Evolutionary conservation across 225 moss, liverwort and hornwort genomes (phyloP).

Genomic region (Asterella californica): DNA sequence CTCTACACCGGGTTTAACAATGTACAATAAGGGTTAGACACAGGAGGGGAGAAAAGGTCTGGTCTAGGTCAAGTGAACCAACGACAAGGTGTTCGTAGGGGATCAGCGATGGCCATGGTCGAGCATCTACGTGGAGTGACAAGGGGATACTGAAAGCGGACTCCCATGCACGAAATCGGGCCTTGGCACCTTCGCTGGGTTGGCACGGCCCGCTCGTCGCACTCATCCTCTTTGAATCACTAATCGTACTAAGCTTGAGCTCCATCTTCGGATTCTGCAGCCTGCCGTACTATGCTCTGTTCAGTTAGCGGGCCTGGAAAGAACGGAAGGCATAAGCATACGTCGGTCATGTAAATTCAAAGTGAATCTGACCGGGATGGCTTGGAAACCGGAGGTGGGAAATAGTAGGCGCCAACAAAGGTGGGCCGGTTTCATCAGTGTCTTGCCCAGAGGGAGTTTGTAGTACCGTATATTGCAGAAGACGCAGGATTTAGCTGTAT

Average conservation of each 20-base stretch:
- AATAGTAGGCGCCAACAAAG: background rate
- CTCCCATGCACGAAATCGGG: background rate
- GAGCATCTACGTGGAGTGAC: background rate
- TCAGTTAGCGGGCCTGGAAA: background rate
- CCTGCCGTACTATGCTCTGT: background rate
- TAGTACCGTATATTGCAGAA: background rate
- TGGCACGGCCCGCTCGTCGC: background rate
- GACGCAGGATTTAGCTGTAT: background rate
- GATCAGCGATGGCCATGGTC: background rate
- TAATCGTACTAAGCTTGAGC: no score
- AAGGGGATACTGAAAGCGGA: background rate
- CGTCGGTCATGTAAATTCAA: background rate
- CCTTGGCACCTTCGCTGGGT: background rate
- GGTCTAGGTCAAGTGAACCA: no score
- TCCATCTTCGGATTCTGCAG: background rate
- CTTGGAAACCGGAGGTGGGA: background rate
- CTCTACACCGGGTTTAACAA: no score
- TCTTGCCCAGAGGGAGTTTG: background rate
- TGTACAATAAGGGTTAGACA: no score
- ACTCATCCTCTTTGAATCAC: background rate
- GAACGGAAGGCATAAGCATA: no score
- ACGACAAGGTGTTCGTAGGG: background rate
- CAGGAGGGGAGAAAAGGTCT: no score
- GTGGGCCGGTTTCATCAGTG: no score
- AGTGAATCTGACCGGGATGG: background rate